phyloP scores from a whole-genome alignment of 1,139 yeast species.

The Saccharomycopsis hybrid region DNA sequence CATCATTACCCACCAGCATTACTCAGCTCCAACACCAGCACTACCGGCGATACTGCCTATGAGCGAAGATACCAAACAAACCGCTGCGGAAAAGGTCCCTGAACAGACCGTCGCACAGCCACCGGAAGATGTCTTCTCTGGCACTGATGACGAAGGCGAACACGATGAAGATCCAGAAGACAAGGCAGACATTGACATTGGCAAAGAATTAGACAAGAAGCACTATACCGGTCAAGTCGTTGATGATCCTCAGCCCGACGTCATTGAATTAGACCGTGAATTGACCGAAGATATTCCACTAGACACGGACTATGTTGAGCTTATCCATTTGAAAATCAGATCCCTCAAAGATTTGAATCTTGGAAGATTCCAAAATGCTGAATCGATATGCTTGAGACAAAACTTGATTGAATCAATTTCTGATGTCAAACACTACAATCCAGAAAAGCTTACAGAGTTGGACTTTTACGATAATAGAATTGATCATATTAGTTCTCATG shows the following conservation, averaged over 20 bases:
- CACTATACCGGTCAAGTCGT: conserved; percentile 32
- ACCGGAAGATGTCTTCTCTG: too few relatives aligned
- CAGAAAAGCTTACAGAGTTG: conserved; percentile 60
- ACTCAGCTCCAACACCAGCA: too few relatives aligned
- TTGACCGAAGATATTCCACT: conserved; percentile 55
- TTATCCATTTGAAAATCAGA: conserved; percentile 71
- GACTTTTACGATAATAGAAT: conserved; percentile 92
- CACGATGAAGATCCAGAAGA: conserved; percentile 6
- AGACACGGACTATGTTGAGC: conserved; percentile 63
- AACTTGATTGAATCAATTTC: conserved; percentile 70
- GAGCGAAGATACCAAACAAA: too few relatives aligned
- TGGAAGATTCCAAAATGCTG: conserved; percentile 49
- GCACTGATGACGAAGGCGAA: conserved; percentile 13
- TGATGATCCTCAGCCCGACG: conserved; percentile 45
- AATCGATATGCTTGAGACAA: conserved; percentile 70
- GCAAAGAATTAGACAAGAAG: conserved; percentile 9
- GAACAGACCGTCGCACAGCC: too few relatives aligned
- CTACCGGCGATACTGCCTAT: too few relatives aligned
- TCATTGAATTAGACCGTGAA: conserved; percentile 45
- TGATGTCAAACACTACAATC: conserved; percentile 52
- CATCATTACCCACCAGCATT: too few relatives aligned
- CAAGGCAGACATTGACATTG: neutral
- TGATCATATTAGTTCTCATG: conserved; percentile 66
- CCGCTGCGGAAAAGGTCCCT: too few relatives aligned
- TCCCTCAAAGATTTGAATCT: conserved; percentile 64